Evolutionary conservation across 805 yeast genomes (phyloP).

Genomic region (Torulaspora gathmanii): DNA sequence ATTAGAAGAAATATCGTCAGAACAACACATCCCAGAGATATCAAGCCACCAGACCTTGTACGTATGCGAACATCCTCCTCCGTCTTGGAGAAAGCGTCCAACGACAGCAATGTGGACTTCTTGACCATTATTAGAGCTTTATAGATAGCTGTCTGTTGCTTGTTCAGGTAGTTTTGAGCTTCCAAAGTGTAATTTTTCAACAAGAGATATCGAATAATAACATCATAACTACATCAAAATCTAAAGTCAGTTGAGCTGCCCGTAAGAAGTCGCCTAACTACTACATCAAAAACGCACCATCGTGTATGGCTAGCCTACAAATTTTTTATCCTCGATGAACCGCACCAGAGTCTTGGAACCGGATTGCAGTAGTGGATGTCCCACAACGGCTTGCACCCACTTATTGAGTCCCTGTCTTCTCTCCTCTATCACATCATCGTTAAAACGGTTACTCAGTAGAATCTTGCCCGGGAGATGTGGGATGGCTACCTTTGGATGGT

Average conservation of each 20-base stretch:
- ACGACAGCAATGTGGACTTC: conserved; percentile 41
- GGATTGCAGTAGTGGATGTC: conserved; percentile 90
- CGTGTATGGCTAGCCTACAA: conserved; percentile 23
- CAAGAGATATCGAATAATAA: not conserved
- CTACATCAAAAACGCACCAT: not conserved
- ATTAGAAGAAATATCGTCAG: conserved; percentile 58
- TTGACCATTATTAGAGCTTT: conserved; percentile 14
- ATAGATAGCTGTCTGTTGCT: not conserved
- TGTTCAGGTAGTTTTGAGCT: not conserved
- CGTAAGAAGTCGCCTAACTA: not conserved
- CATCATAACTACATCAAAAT: not conserved
- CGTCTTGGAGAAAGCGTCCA: conserved; percentile 91
- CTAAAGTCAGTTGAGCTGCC: not conserved
- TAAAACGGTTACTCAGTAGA: conserved; percentile 62
- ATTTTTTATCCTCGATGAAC: conserved; percentile 76
- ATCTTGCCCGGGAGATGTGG: conserved; percentile 93
- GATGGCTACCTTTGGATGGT: conserved; percentile 57
- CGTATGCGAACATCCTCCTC: conserved; percentile 88
- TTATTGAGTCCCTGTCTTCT: conserved; percentile 79
- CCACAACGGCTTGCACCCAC: conserved; percentile 74
- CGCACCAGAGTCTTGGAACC: conserved; percentile 73
- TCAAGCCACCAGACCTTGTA: conserved; percentile 85
- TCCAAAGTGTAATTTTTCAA: not conserved
- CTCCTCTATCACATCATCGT: conserved; percentile 75
- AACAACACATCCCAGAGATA: conserved; percentile 65